Percentiles rank a stretch among this genome's conserved stretches.
phyloP scores from a whole-genome alignment of 805 yeast genomes.

The Saccharomycopsis fibuligera region DNA sequence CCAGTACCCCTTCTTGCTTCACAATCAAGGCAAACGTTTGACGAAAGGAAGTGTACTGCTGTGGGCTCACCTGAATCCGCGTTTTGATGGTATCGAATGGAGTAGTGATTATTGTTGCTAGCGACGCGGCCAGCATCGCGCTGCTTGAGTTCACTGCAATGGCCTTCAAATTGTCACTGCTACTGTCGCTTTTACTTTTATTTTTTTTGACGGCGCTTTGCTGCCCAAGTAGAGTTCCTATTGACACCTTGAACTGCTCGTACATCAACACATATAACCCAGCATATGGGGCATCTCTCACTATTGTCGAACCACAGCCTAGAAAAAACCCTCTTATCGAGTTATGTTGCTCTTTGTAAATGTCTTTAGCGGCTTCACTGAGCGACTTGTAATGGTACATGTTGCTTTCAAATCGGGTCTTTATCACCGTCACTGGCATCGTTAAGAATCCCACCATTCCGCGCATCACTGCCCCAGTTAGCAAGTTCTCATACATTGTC shows the following conservation, averaged over 20 bases:
- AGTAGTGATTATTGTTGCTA: constrained; percentile 82
- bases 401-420: constrained; percentile 84
- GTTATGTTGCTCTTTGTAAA: constrained; percentile 36
- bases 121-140: constrained; percentile 73
- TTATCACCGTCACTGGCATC: constrained; percentile 91
- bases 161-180: constrained; percentile 27
- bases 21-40: constrained; percentile 33
- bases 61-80: constrained; percentile 70
- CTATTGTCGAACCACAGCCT: constrained; percentile 82
- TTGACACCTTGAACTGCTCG: constrained; percentile 56
- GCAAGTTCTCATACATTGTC: constrained; percentile 58
- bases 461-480: constrained; percentile 73
- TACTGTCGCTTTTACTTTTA: constrained; percentile 20
- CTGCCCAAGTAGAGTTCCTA: background rate
- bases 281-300: constrained; percentile 94
- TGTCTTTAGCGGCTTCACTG: constrained; percentile 50
- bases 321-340: constrained; percentile 69
- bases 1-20: constrained; percentile 41
- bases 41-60: constrained; percentile 35
- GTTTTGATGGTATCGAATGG: constrained; percentile 96
- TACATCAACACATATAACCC: constrained; percentile 85
- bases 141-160: constrained; percentile 63
- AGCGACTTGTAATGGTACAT: constrained; percentile 64
- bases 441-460: constrained; percentile 78
- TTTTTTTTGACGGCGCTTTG: background rate